phyloP scores from a whole-genome alignment of 2,329 filamentous ascomycete genomes.

The Monosporascus sp. region DNA sequence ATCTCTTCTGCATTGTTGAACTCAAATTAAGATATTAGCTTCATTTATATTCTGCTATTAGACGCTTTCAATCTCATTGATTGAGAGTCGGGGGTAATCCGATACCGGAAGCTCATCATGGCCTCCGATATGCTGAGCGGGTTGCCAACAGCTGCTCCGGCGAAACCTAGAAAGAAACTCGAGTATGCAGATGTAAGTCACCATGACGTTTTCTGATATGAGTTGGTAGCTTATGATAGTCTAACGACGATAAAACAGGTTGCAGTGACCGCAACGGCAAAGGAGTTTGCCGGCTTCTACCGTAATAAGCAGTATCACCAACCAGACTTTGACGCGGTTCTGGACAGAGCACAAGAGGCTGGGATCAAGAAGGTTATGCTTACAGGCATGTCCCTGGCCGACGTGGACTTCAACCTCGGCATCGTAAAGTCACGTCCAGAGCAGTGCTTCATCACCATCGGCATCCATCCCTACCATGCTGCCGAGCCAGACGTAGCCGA shows the following conservation, averaged over 20 bases:
- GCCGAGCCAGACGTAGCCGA: conserved; percentile 30
- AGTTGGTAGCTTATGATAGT: neutral
- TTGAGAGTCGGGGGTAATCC: too few relatives aligned
- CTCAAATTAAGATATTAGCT: too few relatives aligned
- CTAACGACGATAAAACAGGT: conserved; percentile 18
- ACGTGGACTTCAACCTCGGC: conserved; percentile 22
- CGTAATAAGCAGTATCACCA: conserved; percentile 43
- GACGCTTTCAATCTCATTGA: too few relatives aligned
- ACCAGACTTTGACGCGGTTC: conserved; percentile 36
- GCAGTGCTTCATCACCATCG: conserved; percentile 40
- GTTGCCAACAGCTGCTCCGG: neutral
- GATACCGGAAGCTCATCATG: too few relatives aligned
- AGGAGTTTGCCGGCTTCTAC: conserved; percentile 46
- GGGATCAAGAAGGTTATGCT: conserved; percentile 38
- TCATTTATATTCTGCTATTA: too few relatives aligned
- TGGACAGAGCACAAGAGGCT: conserved; percentile 35
- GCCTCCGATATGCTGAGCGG: too few relatives aligned
- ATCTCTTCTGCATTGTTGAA: too few relatives aligned
- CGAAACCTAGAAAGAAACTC: neutral
- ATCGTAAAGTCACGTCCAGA: conserved; percentile 23
- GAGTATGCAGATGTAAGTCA: conserved; percentile 5
- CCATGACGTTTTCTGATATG: neutral
- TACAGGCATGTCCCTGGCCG: conserved; percentile 32
- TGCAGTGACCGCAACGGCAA: conserved; percentile 32
- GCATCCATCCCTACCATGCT: conserved; percentile 47